Base-by-base conservation (phyloP, 1,284 basidiomycete species). In the Meira miltonrushii region DNA sequence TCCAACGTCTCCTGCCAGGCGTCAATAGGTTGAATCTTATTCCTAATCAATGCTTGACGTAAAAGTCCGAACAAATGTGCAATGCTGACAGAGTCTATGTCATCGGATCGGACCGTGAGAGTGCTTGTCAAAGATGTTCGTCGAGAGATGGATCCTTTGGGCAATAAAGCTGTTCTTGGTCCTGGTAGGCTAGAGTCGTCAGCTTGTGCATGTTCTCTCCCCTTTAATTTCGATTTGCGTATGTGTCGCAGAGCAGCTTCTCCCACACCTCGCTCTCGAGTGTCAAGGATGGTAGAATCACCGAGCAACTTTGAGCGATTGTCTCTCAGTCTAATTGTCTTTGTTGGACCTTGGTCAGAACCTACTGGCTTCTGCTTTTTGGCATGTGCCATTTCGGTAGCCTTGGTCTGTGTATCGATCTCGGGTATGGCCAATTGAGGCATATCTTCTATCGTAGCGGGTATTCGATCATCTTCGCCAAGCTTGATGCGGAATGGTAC, bases 351-450 rank as follows among this genome's bases (percentile, higher is more conserved):
- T 33, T 33, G 28, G 8, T 33, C 28, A 33, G 28, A 33, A 8
- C 28, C 28, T 33, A 33, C 3, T 4, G 28, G 28, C 8, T 33
- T 33, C 8, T 33, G 28, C 28, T 33, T 33, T 33, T 33, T 33
- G 28, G 28, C 28, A 33, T 33, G 28, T 33, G 28, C 28, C 28
- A 33, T 33, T 33, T 33, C 28, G 8, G 28, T 33, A 33, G 28
- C 28, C 8, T 33, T 33, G 8, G 28, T 8, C 28, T 33, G 28
- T 33, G 28, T 33, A 33, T 33, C 28, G 8, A 33, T 8, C 8
- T 33, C 28, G 82, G 79, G 23, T 78, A 80, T 1, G 78, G 81
- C 65, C 82, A 83, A 69, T 71, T 83, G 28, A 74, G 82, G 37
- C 75, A 81, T 58, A 77, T 83, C 58, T 83, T 82, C 70, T 79